Evolutionary conservation across 306 rosid species (phyloP), one percentile per base, ranked within the genome.

Genomic region (Fagus sylvatica): DNA sequence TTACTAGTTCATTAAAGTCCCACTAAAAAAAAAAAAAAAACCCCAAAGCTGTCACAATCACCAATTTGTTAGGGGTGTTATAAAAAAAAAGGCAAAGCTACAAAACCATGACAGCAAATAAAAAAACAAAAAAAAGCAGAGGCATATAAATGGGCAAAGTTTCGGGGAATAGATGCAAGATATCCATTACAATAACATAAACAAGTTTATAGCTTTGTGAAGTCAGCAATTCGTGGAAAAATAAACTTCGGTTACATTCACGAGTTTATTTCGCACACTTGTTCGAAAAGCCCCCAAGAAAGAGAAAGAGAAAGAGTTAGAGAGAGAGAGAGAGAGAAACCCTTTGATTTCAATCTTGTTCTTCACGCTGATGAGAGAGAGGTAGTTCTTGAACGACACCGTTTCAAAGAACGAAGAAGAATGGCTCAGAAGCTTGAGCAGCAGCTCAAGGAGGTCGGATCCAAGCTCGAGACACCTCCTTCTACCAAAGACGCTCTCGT

Each of bases 371-470:
- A 46, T 46, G 13, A 46, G 51, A 46, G 51, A 46, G 51, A 46
- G 11, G 15, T 46, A 4, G 51, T 46, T 46, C 8, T 10, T 1
- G 1, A 46, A 83, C 86, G 74, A 60, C 84, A 53, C 74, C 84
- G 83, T 84, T 43, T 79, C 12, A 46, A 76, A 36, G 72, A 53
- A 32, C 68, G 72, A 42, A 66, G 43, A 73, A 55, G 70, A 49
- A 92, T 95, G 98, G 81, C 93, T 41, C 85, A 83, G 72, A 87
- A 89, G 81, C 87, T 89, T 64, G 88, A 88, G 83, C 89, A 74
- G 71, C 99, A 83, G 83, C 98, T 96, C 68, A 90, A 79, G 91
- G 99, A 96, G 80, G 72, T 96, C 91, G 99, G 98, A 93, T 96
- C 98, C 84, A 96, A 90, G 91, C 94, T 96, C 55, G 85, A 87